A percentile compares a stretch with the other conserved stretches of the same genome.
Evolutionary conservation across 2,329 filamentous ascomycete species (phyloP).

Genomic region (Aspergillus aculeatus): DNA sequence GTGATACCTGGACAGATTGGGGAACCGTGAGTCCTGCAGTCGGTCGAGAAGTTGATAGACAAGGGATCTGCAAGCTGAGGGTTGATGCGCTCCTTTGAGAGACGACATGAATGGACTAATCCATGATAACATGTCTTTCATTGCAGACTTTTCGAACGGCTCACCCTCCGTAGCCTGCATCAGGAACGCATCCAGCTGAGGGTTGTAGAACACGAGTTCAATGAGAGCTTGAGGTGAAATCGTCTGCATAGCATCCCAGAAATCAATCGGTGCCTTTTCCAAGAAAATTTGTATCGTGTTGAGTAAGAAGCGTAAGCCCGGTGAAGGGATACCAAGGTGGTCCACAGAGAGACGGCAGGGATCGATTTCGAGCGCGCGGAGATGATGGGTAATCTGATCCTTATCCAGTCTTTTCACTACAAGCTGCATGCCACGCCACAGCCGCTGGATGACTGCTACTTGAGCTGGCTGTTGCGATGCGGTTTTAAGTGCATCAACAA

Average conservation of each 20-base stretch:
- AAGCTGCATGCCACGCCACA: constrained; percentile 75
- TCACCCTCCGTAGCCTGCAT: constrained; percentile 55
- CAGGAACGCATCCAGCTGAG: constrained; percentile 59
- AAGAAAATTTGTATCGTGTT: constrained; percentile 69
- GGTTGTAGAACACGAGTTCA: constrained; percentile 78
- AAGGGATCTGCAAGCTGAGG: constrained; percentile 77
- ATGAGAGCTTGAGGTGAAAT: constrained; percentile 76
- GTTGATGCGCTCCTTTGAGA: constrained; percentile 70
- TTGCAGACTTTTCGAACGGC: constrained; percentile 53
- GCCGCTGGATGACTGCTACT: constrained; percentile 60
- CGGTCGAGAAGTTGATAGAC: constrained; percentile 70
- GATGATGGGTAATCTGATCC: constrained; percentile 71
- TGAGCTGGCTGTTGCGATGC: constrained; percentile 58
- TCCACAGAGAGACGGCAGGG: constrained; percentile 60
- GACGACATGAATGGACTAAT: constrained; percentile 74
- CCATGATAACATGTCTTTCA: constrained; percentile 71
- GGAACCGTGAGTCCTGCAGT: constrained; percentile 42
- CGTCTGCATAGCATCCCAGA: constrained; percentile 84
- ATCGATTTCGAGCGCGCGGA: constrained; percentile 76
- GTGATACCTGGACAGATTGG: constrained; percentile 44
- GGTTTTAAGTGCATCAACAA: constrained; percentile 65
- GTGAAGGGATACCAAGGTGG: constrained; percentile 63
- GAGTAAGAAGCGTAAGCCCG: constrained; percentile 67
- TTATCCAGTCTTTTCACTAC: constrained; percentile 74
- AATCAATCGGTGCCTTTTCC: constrained; percentile 71